Evolutionary conservation across 2,329 filamentous ascomycete genomes (phyloP).

Genomic region (Pseudogymnoascus sp.): DNA sequence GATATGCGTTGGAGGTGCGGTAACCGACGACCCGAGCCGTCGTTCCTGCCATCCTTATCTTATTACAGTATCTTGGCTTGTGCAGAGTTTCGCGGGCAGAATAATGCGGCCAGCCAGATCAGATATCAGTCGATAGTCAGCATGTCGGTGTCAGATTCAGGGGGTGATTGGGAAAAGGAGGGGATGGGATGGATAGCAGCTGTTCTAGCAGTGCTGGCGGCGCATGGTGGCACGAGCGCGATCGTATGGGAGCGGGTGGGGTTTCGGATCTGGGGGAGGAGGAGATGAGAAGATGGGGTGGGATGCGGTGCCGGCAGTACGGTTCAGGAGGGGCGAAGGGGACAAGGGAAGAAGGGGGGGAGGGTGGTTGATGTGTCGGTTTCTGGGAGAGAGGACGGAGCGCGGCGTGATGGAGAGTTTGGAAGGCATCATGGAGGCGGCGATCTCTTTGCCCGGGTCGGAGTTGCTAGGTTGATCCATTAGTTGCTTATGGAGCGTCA

Average conservation of each 20-base stretch:
- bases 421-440: neutral
- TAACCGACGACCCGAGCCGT: neutral
- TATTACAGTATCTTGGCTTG: neutral
- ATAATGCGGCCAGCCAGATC: neutral
- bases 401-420: neutral
- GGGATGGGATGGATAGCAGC: neutral
- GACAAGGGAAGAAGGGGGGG: neutral
- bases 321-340: neutral
- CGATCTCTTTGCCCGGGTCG: neutral
- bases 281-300: neutral
- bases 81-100: neutral
- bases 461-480: neutral
- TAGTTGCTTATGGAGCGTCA: neutral
- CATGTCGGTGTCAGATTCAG: neutral
- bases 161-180: neutral
- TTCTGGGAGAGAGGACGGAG: neutral
- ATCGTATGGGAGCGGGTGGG: neutral
- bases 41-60: neutral
- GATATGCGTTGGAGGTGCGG: neutral
- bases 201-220: neutral
- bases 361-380: neutral
- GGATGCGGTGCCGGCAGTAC: neutral
- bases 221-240: neutral
- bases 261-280: neutral
- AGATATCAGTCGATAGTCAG: neutral